phyloP scores from a whole-genome alignment of 331 rosid species.

The Cydonia oblonga region DNA sequence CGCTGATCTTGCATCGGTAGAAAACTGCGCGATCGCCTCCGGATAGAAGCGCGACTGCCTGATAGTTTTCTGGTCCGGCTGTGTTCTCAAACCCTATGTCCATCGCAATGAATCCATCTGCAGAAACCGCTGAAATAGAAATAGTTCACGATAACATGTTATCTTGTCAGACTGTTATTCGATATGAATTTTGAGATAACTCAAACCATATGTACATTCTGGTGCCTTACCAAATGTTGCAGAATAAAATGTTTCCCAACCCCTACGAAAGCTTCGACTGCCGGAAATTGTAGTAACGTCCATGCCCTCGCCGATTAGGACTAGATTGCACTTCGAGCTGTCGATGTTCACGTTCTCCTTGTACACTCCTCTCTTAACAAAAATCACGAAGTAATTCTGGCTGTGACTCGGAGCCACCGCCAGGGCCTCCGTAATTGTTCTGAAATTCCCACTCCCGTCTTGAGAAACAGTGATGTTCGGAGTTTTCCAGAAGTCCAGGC shows the following conservation, averaged over 20 bases:
- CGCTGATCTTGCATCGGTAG: background rate
- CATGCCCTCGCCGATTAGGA: constrained; percentile 16
- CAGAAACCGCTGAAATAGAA: background rate
- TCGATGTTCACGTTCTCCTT: constrained; percentile 8
- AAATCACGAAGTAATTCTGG: background rate
- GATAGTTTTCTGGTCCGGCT: background rate
- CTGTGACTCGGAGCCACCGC: constrained; percentile 1
- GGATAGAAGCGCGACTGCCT: constrained; percentile 7
- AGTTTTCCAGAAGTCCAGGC: background rate
- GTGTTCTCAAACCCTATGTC: constrained; percentile 11
- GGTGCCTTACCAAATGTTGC: constrained; percentile 7
- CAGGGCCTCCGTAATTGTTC: background rate
- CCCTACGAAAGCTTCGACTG: background rate
- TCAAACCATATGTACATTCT: background rate
- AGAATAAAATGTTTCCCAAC: background rate
- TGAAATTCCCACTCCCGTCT: constrained; percentile 4
- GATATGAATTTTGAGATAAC: background rate
- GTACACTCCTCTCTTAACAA: constrained; percentile 11
- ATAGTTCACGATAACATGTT: background rate
- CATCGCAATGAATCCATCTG: constrained; percentile 10
- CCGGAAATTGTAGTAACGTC: constrained; percentile 1
- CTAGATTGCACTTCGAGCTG: background rate
- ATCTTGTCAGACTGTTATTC: background rate
- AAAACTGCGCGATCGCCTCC: background rate
- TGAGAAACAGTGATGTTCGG: constrained; percentile 1